phyloP scores from a whole-genome alignment of 345 rosid genomes.

The Turritis glabra region DNA sequence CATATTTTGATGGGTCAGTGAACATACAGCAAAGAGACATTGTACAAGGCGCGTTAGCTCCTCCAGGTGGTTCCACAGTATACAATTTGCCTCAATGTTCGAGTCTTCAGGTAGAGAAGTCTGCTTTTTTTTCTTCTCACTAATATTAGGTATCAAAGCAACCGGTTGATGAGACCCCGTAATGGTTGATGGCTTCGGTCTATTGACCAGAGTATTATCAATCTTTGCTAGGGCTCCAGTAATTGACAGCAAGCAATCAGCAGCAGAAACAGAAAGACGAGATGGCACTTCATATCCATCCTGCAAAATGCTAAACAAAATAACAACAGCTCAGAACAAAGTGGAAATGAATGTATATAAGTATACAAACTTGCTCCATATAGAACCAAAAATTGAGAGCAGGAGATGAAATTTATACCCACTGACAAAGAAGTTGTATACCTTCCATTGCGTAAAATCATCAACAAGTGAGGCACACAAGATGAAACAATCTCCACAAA shows the following conservation, averaged over 20 bases:
- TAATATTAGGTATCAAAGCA: constrained; percentile 33
- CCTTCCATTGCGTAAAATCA: constrained; percentile 65
- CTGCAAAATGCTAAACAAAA: constrained; percentile 57
- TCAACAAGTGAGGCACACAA: constrained; percentile 49
- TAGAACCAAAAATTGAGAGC: too few species aligned
- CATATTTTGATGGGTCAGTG: constrained; percentile 16
- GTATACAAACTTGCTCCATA: constrained; percentile 1
- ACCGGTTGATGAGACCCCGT: constrained; percentile 39
- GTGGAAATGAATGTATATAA: background rate
- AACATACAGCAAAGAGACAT: constrained; percentile 68
- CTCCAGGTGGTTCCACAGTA: constrained; percentile 66
- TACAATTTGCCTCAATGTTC: constrained; percentile 39
- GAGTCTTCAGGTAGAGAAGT: constrained; percentile 38
- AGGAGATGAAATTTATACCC: background rate
- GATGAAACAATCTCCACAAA: constrained; percentile 62
- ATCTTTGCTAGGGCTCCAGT: constrained; percentile 71
- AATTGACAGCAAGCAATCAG: constrained; percentile 79
- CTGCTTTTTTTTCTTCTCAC: constrained; percentile 44
- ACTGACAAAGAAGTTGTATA: constrained; percentile 34
- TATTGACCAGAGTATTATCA: constrained; percentile 42
- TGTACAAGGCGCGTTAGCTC: constrained; percentile 58
- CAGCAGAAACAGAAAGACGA: constrained; percentile 83
- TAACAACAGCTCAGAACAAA: constrained; percentile 19
- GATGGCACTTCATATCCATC: constrained; percentile 85
- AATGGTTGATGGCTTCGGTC: constrained; percentile 38